Percentiles rank a stretch among this genome's conserved stretches.
Evolutionary conservation across 129 eudicot genomes (phyloP).

Genomic region (Chrysanthemum lavandulifolium): DNA sequence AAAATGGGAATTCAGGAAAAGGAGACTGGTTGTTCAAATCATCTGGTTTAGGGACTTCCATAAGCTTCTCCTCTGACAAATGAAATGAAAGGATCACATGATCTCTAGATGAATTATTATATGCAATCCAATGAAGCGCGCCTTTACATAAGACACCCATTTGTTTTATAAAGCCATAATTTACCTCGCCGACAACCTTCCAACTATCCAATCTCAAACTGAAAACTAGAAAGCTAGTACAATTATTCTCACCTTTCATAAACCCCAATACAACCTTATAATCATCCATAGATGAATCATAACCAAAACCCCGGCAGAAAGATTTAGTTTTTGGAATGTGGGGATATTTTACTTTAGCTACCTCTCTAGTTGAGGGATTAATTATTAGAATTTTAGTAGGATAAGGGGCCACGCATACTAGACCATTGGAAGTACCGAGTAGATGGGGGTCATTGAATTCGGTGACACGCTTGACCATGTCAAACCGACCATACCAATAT

Average conservation of each 20-base stretch:
- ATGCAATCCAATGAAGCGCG: background rate
- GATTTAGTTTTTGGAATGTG: background rate
- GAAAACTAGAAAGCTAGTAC: background rate
- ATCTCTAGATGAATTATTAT: background rate
- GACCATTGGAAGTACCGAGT: slow-evolving; percentile 25
- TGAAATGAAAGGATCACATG: background rate
- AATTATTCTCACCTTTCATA: background rate
- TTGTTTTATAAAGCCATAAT: background rate
- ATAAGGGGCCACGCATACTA: slow-evolving; percentile 8
- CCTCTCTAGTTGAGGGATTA: slow-evolving; percentile 32
- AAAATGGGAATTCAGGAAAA: background rate
- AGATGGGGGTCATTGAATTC: slow-evolving; percentile 1
- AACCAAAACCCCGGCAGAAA: slow-evolving; percentile 27
- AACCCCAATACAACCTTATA: slow-evolving; percentile 22
- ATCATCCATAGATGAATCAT: slow-evolving; percentile 29
- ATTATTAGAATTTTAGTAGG: background rate
- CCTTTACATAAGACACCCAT: background rate
- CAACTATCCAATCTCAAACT: background rate
- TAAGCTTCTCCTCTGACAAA: background rate
- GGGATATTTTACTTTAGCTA: slow-evolving; percentile 2
- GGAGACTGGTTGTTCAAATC: background rate
- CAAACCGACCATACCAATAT: background rate
- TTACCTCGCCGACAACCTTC: background rate
- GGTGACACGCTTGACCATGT: background rate
- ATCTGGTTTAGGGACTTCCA: background rate